phyloP scores from a whole-genome alignment of 108 stramenopile genomes.

The Chaetoceros muelleri region DNA sequence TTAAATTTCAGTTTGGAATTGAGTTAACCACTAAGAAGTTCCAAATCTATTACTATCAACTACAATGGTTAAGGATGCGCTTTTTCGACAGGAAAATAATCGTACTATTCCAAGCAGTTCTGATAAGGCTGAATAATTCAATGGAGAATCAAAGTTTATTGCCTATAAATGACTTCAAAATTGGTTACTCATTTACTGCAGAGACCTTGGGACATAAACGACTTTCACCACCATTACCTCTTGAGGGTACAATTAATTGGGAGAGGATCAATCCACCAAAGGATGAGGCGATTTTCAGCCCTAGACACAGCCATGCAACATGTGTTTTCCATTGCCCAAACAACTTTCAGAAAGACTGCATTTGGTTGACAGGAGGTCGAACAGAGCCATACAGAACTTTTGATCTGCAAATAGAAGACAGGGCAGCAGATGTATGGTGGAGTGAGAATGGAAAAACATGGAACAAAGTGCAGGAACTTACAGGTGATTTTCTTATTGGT shows the following conservation, averaged over 20 bases:
- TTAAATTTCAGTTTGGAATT: no score
- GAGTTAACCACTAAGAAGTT: no score
- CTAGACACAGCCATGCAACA: conserved; percentile 37
- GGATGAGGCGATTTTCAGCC: conserved; percentile 12
- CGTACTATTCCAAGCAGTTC: no score
- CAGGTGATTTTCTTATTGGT: conserved; percentile 24
- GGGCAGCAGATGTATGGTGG: conserved; percentile 29
- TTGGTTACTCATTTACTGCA: no score
- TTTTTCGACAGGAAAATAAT: no score
- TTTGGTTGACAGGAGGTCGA: conserved; percentile 33
- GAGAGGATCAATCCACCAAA: conserved; percentile 9
- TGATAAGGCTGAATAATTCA: no score
- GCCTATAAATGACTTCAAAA: no score
- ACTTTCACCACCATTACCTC: no score
- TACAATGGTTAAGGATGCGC: no score
- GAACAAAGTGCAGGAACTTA: conserved; percentile 25
- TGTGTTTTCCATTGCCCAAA: conserved; percentile 25
- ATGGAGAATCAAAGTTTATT: no score
- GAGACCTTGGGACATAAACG: no score
- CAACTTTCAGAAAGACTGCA: conserved; percentile 6
- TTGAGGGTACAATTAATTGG: conserved; percentile 24
- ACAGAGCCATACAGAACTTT: conserved; percentile 21
- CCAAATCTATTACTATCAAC: no score
- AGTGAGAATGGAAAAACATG: conserved; percentile 20
- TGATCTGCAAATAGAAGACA: conserved; percentile 21